phyloP scores from a whole-genome alignment of 139 green algal genomes.

The Chlamydomonas sp. region DNA sequence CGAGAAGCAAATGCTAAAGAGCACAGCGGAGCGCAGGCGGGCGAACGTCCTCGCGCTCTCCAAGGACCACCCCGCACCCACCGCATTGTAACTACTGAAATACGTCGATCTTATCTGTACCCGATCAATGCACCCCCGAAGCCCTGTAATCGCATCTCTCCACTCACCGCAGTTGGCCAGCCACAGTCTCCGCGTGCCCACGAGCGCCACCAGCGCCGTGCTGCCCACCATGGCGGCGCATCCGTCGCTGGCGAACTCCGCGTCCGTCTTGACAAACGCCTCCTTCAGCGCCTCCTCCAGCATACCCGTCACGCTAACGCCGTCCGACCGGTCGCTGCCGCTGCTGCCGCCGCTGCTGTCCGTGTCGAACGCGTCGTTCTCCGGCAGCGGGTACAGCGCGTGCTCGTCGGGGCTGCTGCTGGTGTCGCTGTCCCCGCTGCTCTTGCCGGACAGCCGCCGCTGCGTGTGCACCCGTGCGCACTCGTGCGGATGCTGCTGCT shows the following conservation, averaged over 20 bases:
- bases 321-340: constrained; percentile 28
- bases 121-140: too few species aligned
- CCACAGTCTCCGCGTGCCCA: constrained; percentile 63
- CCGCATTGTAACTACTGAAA: too few species aligned
- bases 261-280: constrained; percentile 67
- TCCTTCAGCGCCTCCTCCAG: constrained; percentile 66
- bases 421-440: constrained; percentile 17
- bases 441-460: neutral
- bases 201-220: constrained; percentile 80
- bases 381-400: constrained; percentile 7
- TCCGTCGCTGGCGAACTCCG: constrained; percentile 67
- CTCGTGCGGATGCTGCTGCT: neutral
- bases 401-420: constrained; percentile 20
- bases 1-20: too few species aligned
- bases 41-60: too few species aligned
- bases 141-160: too few species aligned
- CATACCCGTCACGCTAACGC: constrained; percentile 27
- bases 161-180: constrained; percentile 75
- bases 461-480: neutral
- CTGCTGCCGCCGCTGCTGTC: constrained; percentile 19
- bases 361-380: constrained; percentile 32
- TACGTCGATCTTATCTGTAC: too few species aligned
- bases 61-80: too few species aligned
- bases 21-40: too few species aligned
- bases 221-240: constrained; percentile 80